Evolutionary conservation across 1,284 basidiomycete genomes (phyloP).

Genomic region (Wallemia mellicola): DNA sequence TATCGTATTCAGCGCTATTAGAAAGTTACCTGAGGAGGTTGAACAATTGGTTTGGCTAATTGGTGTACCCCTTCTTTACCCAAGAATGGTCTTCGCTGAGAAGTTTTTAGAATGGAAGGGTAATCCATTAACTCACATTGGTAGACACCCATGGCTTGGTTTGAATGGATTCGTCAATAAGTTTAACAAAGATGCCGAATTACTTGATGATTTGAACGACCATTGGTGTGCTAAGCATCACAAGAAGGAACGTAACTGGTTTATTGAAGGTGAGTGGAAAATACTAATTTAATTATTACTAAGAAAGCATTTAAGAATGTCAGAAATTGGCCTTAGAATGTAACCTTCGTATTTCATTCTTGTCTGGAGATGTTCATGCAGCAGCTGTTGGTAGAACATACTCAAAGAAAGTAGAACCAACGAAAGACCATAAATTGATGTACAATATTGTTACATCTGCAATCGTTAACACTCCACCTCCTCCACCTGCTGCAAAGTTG

Average conservation of each 20-base stretch:
- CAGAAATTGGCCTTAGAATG: constrained; percentile 34
- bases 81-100: constrained; percentile 62
- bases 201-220: constrained; percentile 42
- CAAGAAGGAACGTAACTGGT: constrained; percentile 67
- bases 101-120: constrained; percentile 41
- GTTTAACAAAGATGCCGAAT: constrained; percentile 66
- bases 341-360: constrained; percentile 39
- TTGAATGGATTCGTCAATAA: constrained; percentile 58
- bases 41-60: constrained; percentile 56
- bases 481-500: constrained; percentile 43
- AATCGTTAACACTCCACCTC: constrained; percentile 29
- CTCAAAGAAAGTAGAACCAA: constrained; percentile 16
- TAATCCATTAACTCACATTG: constrained; percentile 35
- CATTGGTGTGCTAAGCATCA: constrained; percentile 16
- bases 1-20: constrained; percentile 27
- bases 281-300: no score
- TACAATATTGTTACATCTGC: constrained; percentile 25
- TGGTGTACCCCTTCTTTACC: constrained; percentile 64
- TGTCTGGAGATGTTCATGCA: constrained; percentile 79
- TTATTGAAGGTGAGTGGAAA: no score
- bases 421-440: constrained; percentile 52
- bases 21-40: constrained; percentile 26
- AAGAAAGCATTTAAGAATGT: no score
- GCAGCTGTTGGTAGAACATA: constrained; percentile 38
- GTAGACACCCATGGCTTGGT: constrained; percentile 19